phyloP scores from a whole-genome alignment of 1,284 basidiomycete species.

The Cutaneotrichosporon spelunceum region DNA sequence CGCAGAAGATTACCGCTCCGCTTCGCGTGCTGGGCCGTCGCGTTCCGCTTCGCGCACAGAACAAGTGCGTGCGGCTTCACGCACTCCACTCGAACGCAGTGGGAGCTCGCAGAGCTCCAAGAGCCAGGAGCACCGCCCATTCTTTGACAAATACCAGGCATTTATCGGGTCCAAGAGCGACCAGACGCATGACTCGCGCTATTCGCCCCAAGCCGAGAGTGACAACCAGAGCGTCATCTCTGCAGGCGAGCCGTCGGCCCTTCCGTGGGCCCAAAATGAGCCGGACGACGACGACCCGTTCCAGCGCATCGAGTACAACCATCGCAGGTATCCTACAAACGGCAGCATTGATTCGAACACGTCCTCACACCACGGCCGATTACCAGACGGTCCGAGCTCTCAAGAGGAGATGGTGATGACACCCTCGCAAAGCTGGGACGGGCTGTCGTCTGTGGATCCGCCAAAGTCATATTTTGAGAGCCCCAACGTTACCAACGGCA shows the following conservation, averaged over 20 bases:
- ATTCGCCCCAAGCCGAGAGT: conserved; percentile 13
- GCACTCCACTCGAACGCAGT: conserved; percentile 13
- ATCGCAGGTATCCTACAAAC: conserved; percentile 32
- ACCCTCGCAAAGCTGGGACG: conserved; percentile 47
- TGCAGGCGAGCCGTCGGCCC: conserved; percentile 2
- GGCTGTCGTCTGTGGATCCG: conserved; percentile 9
- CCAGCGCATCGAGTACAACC: conserved; percentile 16
- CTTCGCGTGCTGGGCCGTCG: conserved; percentile 8
- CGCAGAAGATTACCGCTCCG: conserved; percentile 9
- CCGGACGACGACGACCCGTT: neutral
- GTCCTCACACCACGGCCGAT: conserved; percentile 27
- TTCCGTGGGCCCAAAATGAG: conserved; percentile 1
- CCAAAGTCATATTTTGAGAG: conserved; percentile 1
- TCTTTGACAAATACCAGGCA: conserved; percentile 58
- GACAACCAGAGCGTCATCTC: conserved; percentile 13
- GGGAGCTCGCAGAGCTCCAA: conserved; percentile 11
- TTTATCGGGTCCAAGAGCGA: conserved; percentile 29
- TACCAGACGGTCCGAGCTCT: conserved; percentile 18
- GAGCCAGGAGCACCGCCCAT: conserved; percentile 36
- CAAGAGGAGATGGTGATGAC: conserved; percentile 46
- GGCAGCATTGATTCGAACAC: conserved; percentile 41
- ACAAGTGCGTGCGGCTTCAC: conserved; percentile 2
- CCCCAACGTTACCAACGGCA: neutral
- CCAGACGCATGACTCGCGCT: conserved; percentile 18
- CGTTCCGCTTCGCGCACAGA: conserved; percentile 4